Base-by-base conservation (phyloP, 306 rosid species). In the Fagus crenata region DNA sequence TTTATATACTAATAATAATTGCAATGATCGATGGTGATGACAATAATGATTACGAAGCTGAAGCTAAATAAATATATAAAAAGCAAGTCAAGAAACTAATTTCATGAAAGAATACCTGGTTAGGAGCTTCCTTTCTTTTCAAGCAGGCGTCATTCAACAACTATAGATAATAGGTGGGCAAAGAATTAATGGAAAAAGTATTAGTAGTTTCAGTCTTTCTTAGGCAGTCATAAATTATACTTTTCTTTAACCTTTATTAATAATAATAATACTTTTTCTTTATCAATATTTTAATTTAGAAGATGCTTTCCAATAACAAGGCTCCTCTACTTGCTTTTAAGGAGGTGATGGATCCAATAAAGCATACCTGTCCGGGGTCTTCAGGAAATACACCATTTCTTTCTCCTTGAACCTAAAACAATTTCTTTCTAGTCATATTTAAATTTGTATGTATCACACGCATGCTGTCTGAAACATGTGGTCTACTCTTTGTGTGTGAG, bases 301-400 rank as follows among this genome's bases (percentile, higher is more conserved):
- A 51, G 76, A 76, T 81, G 82, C 85, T 81, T 67, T 79, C 83
- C 46, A 36, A 37, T 49, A 59, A 73, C 71, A 56, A 79, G 49
- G 32, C 77, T 81, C 59, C 61, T 58, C 69, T 40, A 32, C 70
- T 75, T 74, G 83, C 78, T 81, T 81, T 81, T 74, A 58, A 33
- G 73, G 68, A 78, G 69, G 64, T 77, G 84, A 55, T 81, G 84
- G 90, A 86, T 84, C 87, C 90, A 84, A 83, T 84, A 86, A 86
- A 86, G 84, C 86, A 59, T 81, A 74, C 88, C 82, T 82, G 80
- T 82, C 85, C 81, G 77, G 75, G 78, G 80, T 84, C 86, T 82
- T 84, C 75, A 71, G 79, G 72, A 61, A 87, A 84, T 42, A 76
- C 80, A 73, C 80, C 69, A 58, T 71, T 78, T 67, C 78, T 61